Conservation (phyloP, 345 rosid genomes). For the Abelmoschus esculentus region DNA sequence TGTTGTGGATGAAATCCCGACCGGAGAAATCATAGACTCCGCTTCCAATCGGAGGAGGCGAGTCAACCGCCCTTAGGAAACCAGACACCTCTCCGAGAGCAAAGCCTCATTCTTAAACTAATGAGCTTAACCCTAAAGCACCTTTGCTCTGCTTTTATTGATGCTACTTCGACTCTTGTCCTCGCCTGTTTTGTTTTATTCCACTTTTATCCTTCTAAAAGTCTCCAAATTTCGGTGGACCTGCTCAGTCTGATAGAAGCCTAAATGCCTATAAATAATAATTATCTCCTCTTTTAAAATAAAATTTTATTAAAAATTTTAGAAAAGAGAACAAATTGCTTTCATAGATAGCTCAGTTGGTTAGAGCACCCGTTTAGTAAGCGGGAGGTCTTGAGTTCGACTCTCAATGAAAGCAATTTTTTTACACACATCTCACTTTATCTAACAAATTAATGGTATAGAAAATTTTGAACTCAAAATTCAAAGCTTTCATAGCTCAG, state of each 20-base stretch:
- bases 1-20: not conserved
- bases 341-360: slow-evolving; percentile 68
- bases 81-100: slow-evolving; percentile 23
- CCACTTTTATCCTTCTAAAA: not conserved
- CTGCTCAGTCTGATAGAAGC: too few relatives aligned
- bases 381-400: not conserved
- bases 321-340: not conserved
- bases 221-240: not conserved
- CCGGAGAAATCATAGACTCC: slow-evolving; percentile 28
- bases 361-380: slow-evolving; percentile 89
- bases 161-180: not conserved
- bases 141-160: not conserved
- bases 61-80: not conserved
- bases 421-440: too few relatives aligned
- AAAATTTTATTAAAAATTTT: too few relatives aligned
- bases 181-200: not conserved
- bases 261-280: too few relatives aligned
- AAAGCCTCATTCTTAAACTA: slow-evolving; percentile 35
- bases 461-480: too few relatives aligned
- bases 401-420: not conserved
- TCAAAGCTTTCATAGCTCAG: slow-evolving; percentile 84
- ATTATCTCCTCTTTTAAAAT: too few relatives aligned
- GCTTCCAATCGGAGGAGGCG: slow-evolving; percentile 1
- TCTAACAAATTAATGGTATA: too few relatives aligned
- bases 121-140: slow-evolving; percentile 5